These are phyloP conservation scores for Penstemon newberryi DNA, from an alignment of 257 asterid genomes.

Conservation along the genomic window DNA sequence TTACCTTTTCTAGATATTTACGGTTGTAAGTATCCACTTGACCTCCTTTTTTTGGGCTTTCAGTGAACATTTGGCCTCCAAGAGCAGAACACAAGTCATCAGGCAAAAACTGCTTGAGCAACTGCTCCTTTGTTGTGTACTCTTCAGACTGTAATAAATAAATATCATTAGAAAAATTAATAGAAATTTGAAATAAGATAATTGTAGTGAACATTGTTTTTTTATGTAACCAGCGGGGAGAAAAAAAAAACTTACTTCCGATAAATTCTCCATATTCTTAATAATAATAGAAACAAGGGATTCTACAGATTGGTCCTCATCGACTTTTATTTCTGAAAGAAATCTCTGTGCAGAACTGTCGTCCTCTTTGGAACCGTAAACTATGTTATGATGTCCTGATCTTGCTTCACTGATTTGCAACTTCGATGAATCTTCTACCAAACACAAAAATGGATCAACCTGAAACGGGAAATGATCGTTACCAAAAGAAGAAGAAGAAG, in stretches of 20 bases:
- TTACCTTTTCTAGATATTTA: conserved; percentile 45
- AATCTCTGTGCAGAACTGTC: conserved; percentile 58
- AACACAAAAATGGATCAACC: conserved; percentile 86
- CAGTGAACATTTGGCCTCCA: conserved; percentile 50
- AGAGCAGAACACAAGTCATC: conserved; percentile 56
- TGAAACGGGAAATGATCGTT: conserved; percentile 31
- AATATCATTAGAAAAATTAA: not conserved
- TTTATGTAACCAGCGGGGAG: not conserved
- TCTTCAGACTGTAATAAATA: conserved; percentile 55
- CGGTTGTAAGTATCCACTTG: conserved; percentile 35
- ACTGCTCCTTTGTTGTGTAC: conserved; percentile 49
- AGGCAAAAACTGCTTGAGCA: conserved; percentile 67
- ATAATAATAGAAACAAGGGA: conserved; percentile 65
- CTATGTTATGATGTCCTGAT: conserved; percentile 34
- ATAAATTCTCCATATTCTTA: conserved; percentile 51
- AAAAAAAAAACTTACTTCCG: conserved; percentile 45
- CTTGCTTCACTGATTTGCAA: conserved; percentile 59
- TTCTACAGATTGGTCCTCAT: conserved; percentile 57
- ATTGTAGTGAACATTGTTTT: conserved; percentile 2
- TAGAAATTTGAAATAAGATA: not conserved
- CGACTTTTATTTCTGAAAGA: conserved; percentile 65
- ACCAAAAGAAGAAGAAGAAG: not conserved
- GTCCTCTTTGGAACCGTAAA: conserved; percentile 87
- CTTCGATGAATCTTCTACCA: conserved; percentile 72
- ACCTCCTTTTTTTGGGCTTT: conserved; percentile 37